phyloP scores from a whole-genome alignment of 495 filamentous ascomycete species.

The Letharia columbiana region DNA sequence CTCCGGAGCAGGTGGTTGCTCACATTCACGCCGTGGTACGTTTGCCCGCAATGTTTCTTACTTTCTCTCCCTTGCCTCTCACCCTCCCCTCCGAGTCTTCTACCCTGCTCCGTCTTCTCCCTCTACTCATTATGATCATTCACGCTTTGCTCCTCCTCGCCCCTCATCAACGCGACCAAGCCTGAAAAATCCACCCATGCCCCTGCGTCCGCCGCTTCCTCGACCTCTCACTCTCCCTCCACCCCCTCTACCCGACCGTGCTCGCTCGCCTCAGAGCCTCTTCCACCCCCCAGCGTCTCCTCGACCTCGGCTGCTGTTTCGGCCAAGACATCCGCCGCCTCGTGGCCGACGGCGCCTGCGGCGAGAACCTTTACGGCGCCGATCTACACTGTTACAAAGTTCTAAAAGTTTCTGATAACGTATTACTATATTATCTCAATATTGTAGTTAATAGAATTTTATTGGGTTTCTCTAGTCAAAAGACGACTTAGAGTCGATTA shows the following conservation, averaged over 20 bases:
- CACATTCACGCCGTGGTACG: neutral
- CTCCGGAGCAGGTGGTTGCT: neutral
- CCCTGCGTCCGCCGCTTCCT: constrained; percentile 3
- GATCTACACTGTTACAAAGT: neutral
- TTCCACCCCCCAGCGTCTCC: neutral
- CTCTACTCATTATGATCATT: neutral
- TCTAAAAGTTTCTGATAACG: too few relatives aligned
- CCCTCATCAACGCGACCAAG: neutral
- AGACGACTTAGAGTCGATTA: too few relatives aligned
- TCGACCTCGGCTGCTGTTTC: constrained; percentile 2
- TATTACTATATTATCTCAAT: too few relatives aligned
- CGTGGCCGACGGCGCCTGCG: neutral
- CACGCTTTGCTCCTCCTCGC: neutral
- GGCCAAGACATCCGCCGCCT: neutral
- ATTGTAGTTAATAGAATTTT: too few relatives aligned
- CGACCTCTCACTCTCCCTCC: neutral
- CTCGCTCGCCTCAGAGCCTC: neutral
- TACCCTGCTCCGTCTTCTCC: neutral
- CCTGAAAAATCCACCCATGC: neutral
- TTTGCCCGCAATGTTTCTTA: neutral
- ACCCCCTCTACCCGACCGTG: neutral
- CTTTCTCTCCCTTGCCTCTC: neutral
- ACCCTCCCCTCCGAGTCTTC: neutral
- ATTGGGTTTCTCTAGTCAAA: too few relatives aligned
- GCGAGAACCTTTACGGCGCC: neutral